phyloP scores from a whole-genome alignment of 768 basidiomycete genomes.

The Bullera alba region DNA sequence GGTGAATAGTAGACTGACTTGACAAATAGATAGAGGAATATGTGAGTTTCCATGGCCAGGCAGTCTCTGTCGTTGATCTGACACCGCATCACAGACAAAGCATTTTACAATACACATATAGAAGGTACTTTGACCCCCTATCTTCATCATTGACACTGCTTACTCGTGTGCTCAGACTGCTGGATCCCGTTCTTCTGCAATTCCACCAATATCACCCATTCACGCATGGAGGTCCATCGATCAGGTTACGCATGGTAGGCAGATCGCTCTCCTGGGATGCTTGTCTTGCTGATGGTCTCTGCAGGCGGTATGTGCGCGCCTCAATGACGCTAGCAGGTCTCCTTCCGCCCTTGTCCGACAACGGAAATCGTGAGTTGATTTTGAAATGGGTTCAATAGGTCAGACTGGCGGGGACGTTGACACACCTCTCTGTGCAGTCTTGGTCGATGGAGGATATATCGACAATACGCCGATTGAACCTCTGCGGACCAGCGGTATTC shows the following conservation, averaged over 20 bases:
- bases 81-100: conserved; percentile 49
- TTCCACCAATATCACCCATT: conserved; percentile 92
- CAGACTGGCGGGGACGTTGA: background rate
- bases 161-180: no score
- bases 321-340: conserved; percentile 97
- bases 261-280: conserved; percentile 54
- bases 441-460: conserved; percentile 48
- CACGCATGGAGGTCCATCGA: conserved; percentile 93
- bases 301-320: conserved; percentile 57
- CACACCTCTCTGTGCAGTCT: conserved; percentile 17
- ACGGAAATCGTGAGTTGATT: conserved; percentile 56
- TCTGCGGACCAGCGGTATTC: conserved; percentile 87
- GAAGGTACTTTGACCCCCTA: conserved; percentile 36
- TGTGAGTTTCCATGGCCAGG: conserved; percentile 61
- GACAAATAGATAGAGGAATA: conserved; percentile 71
- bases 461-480: conserved; percentile 62
- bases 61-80: conserved; percentile 1
- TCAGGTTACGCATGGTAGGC: conserved; percentile 97
- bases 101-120: conserved; percentile 81
- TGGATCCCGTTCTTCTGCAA: conserved; percentile 99
- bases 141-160: background rate
- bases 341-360: conserved; percentile 87
- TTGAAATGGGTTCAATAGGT: background rate
- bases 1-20: background rate
- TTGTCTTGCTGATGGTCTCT: conserved; percentile 1